Evolutionary conservation across 192 early-diverging fungal species (phyloP).

Genomic region (Entomortierella lignicola): DNA sequence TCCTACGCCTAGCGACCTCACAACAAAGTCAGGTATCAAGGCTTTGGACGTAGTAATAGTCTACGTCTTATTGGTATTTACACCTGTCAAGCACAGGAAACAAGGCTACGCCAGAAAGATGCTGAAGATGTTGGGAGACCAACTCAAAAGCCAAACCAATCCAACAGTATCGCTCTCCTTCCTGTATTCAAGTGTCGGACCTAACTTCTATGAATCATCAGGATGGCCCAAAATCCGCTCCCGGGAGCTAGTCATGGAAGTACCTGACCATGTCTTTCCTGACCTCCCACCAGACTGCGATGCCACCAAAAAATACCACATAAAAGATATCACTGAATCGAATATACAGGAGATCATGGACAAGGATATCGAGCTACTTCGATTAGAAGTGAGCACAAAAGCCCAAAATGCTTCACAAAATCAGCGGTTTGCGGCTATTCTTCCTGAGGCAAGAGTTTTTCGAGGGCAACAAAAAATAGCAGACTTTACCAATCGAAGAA

Average conservation of each 20-base stretch:
- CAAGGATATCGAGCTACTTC: constrained; percentile 7
- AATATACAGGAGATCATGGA: constrained; percentile 4
- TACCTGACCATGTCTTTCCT: background rate
- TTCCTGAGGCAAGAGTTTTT: constrained; percentile 5
- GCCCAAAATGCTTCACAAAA: background rate
- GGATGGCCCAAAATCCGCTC: constrained; percentile 7
- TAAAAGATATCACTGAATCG: constrained; percentile 5
- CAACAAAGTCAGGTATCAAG: background rate
- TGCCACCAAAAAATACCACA: background rate
- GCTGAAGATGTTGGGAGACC: constrained; percentile 11
- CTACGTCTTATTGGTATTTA: constrained; percentile 14
- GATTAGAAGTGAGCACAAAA: background rate
- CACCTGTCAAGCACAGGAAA: constrained; percentile 6
- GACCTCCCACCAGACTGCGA: background rate
- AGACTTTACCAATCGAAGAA: background rate
- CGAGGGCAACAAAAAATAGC: background rate
- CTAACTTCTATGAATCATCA: constrained; percentile 2
- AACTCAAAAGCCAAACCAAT: constrained; percentile 1
- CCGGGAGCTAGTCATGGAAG: constrained; percentile 1
- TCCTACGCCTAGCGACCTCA: background rate
- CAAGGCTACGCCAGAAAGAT: constrained; percentile 14
- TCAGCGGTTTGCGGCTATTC: background rate
- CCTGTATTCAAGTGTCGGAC: constrained; percentile 13
- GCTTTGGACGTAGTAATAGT: constrained; percentile 4
- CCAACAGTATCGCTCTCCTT: background rate